These are phyloP conservation scores for Periconia sp. DNA, from an alignment of 2,329 filamentous ascomycete species.

Conservation along the genomic window DNA sequence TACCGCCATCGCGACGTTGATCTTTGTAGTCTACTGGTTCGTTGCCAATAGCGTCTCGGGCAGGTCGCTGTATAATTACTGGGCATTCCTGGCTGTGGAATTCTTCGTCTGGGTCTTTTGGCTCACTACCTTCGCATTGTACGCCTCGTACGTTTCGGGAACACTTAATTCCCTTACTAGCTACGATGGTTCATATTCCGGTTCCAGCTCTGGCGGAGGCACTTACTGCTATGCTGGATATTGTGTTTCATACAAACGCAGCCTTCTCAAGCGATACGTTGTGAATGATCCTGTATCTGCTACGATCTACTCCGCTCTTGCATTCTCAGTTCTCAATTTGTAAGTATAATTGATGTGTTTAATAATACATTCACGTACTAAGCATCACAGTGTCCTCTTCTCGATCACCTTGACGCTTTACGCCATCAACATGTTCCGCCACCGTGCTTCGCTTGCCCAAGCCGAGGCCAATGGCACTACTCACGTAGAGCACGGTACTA, in stretches of 20 bases:
- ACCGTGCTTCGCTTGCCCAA: constrained; percentile 13
- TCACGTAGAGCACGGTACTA: neutral
- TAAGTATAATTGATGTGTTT: neutral
- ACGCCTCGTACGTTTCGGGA: constrained; percentile 1
- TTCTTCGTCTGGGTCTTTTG: constrained; percentile 11
- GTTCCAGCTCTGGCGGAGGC: neutral
- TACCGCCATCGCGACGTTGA: constrained; percentile 8
- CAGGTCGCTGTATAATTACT: constrained; percentile 10
- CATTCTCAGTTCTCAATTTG: constrained; percentile 10
- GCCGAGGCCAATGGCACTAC: neutral
- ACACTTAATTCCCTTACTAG: neutral
- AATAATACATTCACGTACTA: neutral
- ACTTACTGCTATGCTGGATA: neutral
- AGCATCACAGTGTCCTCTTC: constrained; percentile 17
- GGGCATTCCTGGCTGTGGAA: constrained; percentile 12
- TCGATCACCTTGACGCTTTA: constrained; percentile 33
- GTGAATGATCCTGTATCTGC: neutral
- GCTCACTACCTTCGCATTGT: constrained; percentile 12
- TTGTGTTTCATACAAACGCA: constrained; percentile 70
- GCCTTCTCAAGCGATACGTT: constrained; percentile 48
- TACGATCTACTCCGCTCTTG: constrained; percentile 6
- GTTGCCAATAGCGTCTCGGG: neutral
- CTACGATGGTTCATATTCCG: neutral
- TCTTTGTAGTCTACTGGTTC: constrained; percentile 7
- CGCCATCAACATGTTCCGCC: constrained; percentile 36